These are phyloP conservation scores for Fusarium musae DNA, from an alignment of 2,329 filamentous ascomycete genomes.

Conservation along the genomic window DNA sequence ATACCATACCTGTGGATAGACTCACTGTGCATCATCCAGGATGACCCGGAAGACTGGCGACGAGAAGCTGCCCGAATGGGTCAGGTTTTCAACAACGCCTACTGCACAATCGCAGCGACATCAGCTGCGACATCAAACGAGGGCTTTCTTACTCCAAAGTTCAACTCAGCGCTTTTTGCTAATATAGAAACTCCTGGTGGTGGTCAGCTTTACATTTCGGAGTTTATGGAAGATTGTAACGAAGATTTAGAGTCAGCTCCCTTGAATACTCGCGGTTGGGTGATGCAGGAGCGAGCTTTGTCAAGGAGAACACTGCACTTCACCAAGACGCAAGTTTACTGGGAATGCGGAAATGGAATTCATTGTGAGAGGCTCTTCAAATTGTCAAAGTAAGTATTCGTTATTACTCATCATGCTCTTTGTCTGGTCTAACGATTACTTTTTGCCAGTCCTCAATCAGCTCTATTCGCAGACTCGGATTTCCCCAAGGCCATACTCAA, in stretches of 20 bases:
- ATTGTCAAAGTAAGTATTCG: neutral
- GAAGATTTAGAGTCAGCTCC: neutral
- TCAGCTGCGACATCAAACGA: neutral
- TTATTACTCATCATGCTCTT: accelerated
- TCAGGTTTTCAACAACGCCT: slow-evolving; percentile 7
- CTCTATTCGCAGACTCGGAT: neutral
- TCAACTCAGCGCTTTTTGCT: neutral
- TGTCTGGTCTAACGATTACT: neutral
- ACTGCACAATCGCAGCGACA: neutral
- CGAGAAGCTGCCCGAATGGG: slow-evolving; percentile 1
- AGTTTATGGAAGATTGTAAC: slow-evolving; percentile 1
- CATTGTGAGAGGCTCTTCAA: slow-evolving; percentile 1
- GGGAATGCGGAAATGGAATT: neutral
- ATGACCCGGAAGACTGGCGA: slow-evolving; percentile 2
- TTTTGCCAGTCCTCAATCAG: neutral
- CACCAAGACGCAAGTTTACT: neutral
- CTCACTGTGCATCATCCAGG: neutral
- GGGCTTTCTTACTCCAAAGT: neutral
- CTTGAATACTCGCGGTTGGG: slow-evolving; percentile 42
- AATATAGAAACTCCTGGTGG: neutral
- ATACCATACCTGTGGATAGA: slow-evolving; percentile 17
- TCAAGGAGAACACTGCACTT: slow-evolving; percentile 8
- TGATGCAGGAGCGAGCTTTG: slow-evolving; percentile 6
- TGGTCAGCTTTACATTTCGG: neutral
- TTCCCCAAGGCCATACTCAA: neutral